Evolutionary conservation across 495 filamentous ascomycete species (phyloP), one percentile per base, ranked within the genome.

Genomic region (Penicillium angulare): DNA sequence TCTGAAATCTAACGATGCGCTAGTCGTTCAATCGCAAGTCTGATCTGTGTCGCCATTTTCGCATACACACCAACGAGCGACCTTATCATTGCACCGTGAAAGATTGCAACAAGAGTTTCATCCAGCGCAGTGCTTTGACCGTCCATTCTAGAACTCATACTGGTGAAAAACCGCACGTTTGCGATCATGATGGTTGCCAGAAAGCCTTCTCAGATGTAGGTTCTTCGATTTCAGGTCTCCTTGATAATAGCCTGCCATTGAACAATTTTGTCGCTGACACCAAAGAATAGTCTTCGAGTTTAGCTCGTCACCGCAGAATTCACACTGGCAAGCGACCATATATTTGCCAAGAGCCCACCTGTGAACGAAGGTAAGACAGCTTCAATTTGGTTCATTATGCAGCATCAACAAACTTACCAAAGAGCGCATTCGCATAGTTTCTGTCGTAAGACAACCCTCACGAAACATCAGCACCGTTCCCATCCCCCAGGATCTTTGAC

Each of bases 1-100:
- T n/a, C n/a, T n/a, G n/a, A n/a, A n/a, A n/a, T n/a, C n/a, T n/a
- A n/a, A n/a, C n/a, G n/a, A n/a, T 12, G 21, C 13, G 22, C 38
- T 51, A 95, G 89, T 88, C 86, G 52, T 95, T 95, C 80, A 93
- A 92, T 78, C 84, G 90, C 71, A 95, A 93, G 67, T 95, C 90
- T 7, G 90, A 95, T 72, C 79, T 95, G 44, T 87, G 89, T 66
- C 80, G 90, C 61, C 90, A 95, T 66, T 88, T 88, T 65, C 82
- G 90, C 40, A 95, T 95, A 63, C 90, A 95, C 60, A 95, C 90
- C 56, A 92, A 92, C 65, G 90, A 93, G 62, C 77, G 90, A 43
- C 90, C 90, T 24, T 93, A 90, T 60, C 75, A 80, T 40, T 93
- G 90, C 69, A 78, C 71, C 21, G 76, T 79, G 12, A 75, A 76